Percentiles rank a stretch among this genome's conserved stretches.
Evolutionary conservation across 495 filamentous ascomycete genomes (phyloP).

Genomic region (Hyaloscypha finlandica): DNA sequence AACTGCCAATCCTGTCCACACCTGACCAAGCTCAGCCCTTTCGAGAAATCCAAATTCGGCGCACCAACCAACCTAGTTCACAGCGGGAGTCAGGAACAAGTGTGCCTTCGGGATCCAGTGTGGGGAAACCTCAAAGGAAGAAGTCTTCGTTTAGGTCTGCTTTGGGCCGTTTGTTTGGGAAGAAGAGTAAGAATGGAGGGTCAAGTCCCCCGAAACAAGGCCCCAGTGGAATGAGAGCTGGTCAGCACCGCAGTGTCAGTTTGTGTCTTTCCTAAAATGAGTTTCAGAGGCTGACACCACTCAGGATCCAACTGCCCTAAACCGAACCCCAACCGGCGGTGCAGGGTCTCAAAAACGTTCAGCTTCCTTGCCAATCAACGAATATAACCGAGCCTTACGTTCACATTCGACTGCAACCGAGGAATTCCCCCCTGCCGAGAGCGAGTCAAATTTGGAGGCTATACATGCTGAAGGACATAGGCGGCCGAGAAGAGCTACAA

Average conservation of each 20-base stretch:
- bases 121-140: slow-evolving; percentile 44
- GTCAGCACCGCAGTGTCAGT: slow-evolving; percentile 48
- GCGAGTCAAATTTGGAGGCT: slow-evolving; percentile 44
- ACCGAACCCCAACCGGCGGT: slow-evolving; percentile 27
- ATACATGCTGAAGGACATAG: slow-evolving; percentile 42
- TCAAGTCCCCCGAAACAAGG: slow-evolving; percentile 28
- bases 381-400: slow-evolving; percentile 51
- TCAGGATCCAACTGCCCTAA: slow-evolving; percentile 48
- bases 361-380: slow-evolving; percentile 53
- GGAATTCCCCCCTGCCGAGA: slow-evolving; percentile 46
- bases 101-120: slow-evolving; percentile 20
- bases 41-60: slow-evolving; percentile 14
- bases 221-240: slow-evolving; percentile 15
- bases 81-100: slow-evolving; percentile 25
- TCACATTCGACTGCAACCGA: slow-evolving; percentile 50
- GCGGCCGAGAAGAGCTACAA: slow-evolving; percentile 38
- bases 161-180: slow-evolving; percentile 51
- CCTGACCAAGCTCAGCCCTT: slow-evolving; percentile 5
- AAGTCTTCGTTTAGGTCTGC: slow-evolving; percentile 51
- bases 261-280: neutral
- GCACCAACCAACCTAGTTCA: slow-evolving; percentile 5
- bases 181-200: slow-evolving; percentile 43
- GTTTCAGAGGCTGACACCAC: neutral
- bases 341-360: slow-evolving; percentile 44
- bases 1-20: slow-evolving; percentile 1